These are phyloP conservation scores for Diaporthe ampelina DNA, from an alignment of 2,329 filamentous ascomycete genomes.

Conservation along the genomic window DNA sequence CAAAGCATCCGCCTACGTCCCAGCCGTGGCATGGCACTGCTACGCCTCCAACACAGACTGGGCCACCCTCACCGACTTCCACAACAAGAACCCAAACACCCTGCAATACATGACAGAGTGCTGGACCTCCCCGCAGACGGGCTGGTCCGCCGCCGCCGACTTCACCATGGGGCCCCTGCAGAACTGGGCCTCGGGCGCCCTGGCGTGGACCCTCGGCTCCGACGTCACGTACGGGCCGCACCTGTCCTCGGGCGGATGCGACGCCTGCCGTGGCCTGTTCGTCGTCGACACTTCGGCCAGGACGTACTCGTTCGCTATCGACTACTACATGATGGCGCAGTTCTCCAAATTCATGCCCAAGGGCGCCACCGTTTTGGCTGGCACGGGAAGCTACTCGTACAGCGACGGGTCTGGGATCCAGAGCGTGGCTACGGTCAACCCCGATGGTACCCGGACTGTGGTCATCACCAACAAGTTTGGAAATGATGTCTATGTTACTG, in stretches of 20 bases:
- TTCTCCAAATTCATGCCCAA: slow-evolving; percentile 63
- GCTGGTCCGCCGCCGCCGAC: slow-evolving; percentile 54
- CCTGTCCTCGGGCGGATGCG: slow-evolving; percentile 56
- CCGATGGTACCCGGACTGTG: slow-evolving; percentile 59
- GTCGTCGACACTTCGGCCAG: slow-evolving; percentile 63
- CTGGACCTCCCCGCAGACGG: slow-evolving; percentile 54
- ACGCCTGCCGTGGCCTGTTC: slow-evolving; percentile 65
- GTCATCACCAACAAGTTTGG: slow-evolving; percentile 62
- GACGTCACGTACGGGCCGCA: slow-evolving; percentile 59
- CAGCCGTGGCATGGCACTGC: slow-evolving; percentile 58
- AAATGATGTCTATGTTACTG: slow-evolving; percentile 59
- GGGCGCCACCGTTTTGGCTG: slow-evolving; percentile 58
- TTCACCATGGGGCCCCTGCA: slow-evolving; percentile 65
- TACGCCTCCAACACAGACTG: slow-evolving; percentile 55
- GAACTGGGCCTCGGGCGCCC: slow-evolving; percentile 60
- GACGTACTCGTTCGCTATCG: slow-evolving; percentile 60
- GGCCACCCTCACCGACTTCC: slow-evolving; percentile 55
- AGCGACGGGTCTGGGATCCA: slow-evolving; percentile 55
- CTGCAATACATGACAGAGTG: slow-evolving; percentile 65
- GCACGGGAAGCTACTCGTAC: slow-evolving; percentile 60
- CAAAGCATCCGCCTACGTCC: slow-evolving; percentile 49
- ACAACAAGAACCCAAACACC: slow-evolving; percentile 54
- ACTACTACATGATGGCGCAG: slow-evolving; percentile 69
- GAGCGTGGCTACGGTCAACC: slow-evolving; percentile 61
- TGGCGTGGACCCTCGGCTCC: slow-evolving; percentile 61